Percentiles rank a stretch among this genome's conserved stretches.
These are phyloP conservation scores for Stemphylium lycopersici DNA, from an alignment of 2,329 filamentous ascomycete species.

Conservation along the genomic window DNA sequence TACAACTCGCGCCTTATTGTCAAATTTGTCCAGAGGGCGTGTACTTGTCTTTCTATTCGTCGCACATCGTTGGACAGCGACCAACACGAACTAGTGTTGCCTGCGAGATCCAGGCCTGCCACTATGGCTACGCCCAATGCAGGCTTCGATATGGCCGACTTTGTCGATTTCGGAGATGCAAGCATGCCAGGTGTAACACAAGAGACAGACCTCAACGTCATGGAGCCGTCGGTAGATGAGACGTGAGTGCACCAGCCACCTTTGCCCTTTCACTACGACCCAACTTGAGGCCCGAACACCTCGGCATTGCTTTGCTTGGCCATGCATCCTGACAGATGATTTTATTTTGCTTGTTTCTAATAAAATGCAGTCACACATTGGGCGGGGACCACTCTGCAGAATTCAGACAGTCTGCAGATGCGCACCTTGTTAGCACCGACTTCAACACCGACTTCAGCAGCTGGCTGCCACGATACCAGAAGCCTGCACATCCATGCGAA, in stretches of 20 bases:
- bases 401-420: slow-evolving; percentile 8
- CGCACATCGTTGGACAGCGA: slow-evolving; percentile 1
- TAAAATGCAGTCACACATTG: slow-evolving; percentile 3
- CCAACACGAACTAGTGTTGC: slow-evolving; percentile 1
- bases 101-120: slow-evolving; percentile 6
- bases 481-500: slow-evolving; percentile 54
- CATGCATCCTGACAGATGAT: background rate
- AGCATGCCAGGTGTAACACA: slow-evolving; percentile 35
- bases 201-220: slow-evolving; percentile 7
- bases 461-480: slow-evolving; percentile 56
- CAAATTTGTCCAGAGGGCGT: slow-evolving; percentile 23
- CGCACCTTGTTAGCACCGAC: slow-evolving; percentile 23
- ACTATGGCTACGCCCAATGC: slow-evolving; percentile 37
- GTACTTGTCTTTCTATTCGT: slow-evolving; percentile 16
- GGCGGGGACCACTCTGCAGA: slow-evolving; percentile 5
- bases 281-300: background rate
- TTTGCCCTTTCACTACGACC: background rate
- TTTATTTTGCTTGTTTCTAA: slow-evolving; percentile 10
- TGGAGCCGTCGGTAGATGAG: slow-evolving; percentile 8
- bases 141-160: slow-evolving; percentile 43
- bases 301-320: background rate
- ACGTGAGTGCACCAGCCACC: slow-evolving; percentile 19
- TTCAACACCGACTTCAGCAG: slow-evolving; percentile 53
- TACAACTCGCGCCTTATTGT: slow-evolving; percentile 27
- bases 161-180: slow-evolving; percentile 51